Percentiles rank a stretch among this genome's conserved stretches.
These are phyloP conservation scores for Bisporella sp. DNA, from an alignment of 2,329 filamentous ascomycete species.

Conservation along the genomic window DNA sequence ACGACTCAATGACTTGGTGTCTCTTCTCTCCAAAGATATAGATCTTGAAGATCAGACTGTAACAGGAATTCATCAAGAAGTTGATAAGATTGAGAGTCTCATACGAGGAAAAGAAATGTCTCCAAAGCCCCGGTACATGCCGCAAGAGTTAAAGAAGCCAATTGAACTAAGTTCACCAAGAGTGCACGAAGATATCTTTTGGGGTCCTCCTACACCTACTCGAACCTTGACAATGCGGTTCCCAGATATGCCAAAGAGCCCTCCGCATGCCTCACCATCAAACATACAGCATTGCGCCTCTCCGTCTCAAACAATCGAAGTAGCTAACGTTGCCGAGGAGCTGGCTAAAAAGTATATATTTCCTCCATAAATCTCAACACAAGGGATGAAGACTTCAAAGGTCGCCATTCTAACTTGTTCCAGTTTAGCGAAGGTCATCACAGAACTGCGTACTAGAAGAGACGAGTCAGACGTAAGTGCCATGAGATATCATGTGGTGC, in stretches of 20 bases:
- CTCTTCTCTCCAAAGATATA: constrained; percentile 21
- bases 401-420: constrained; percentile 11
- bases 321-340: constrained; percentile 35
- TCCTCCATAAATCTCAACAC: background rate
- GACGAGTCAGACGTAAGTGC: constrained; percentile 50
- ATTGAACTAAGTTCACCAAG: background rate
- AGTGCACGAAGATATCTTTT: constrained; percentile 14
- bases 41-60: constrained; percentile 22
- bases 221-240: constrained; percentile 13
- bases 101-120: constrained; percentile 12
- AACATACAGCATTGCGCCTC: background rate
- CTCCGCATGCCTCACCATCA: background rate
- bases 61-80: constrained; percentile 27
- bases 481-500: too few species aligned
- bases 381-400: background rate
- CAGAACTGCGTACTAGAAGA: constrained; percentile 45
- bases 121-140: background rate
- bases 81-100: constrained; percentile 31
- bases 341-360: constrained; percentile 31
- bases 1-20: constrained; percentile 28
- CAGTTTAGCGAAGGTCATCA: constrained; percentile 42
- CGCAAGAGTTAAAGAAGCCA: constrained; percentile 2
- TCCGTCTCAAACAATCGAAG: constrained; percentile 27
- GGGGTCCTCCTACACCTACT: constrained; percentile 19
- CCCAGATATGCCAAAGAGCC: constrained; percentile 3